Percentiles rank a stretch among this genome's conserved stretches.
phyloP scores from a whole-genome alignment of 2,329 filamentous ascomycete species.

The Fonsecaea pugnacius region DNA sequence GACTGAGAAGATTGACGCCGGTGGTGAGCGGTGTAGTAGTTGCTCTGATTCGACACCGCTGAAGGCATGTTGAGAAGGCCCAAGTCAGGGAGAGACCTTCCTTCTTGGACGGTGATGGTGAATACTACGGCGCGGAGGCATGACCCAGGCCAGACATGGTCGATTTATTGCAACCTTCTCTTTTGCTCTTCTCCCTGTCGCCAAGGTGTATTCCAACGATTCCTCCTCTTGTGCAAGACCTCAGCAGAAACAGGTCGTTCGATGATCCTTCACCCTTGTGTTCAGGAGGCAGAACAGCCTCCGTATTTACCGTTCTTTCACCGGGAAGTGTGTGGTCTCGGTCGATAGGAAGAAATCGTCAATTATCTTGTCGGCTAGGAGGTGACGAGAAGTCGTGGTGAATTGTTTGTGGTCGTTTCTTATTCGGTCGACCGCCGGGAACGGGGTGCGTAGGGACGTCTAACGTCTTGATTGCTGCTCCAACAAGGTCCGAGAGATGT shows the following conservation, averaged over 20 bases:
- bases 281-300: neutral
- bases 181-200: conserved; percentile 10
- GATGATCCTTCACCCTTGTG: neutral
- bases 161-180: neutral
- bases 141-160: conserved; percentile 27
- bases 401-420: neutral
- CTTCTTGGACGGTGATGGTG: conserved; percentile 31
- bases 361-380: neutral
- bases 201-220: conserved; percentile 3
- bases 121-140: conserved; percentile 30
- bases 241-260: neutral
- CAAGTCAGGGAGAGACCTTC: conserved; percentile 28
- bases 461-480: conserved; percentile 7
- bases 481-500: neutral
- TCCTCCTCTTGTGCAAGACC: conserved; percentile 23
- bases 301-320: neutral
- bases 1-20: conserved; percentile 36
- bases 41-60: conserved; percentile 30
- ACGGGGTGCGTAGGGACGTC: conserved; percentile 7
- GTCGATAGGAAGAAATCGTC: neutral
- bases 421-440: conserved; percentile 5
- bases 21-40: conserved; percentile 33
- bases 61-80: conserved; percentile 33
- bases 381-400: neutral
- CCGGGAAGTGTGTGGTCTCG: neutral